Evolutionary conservation across 2,329 filamentous ascomycete genomes (phyloP).

Genomic region (Ramularia endophylla): DNA sequence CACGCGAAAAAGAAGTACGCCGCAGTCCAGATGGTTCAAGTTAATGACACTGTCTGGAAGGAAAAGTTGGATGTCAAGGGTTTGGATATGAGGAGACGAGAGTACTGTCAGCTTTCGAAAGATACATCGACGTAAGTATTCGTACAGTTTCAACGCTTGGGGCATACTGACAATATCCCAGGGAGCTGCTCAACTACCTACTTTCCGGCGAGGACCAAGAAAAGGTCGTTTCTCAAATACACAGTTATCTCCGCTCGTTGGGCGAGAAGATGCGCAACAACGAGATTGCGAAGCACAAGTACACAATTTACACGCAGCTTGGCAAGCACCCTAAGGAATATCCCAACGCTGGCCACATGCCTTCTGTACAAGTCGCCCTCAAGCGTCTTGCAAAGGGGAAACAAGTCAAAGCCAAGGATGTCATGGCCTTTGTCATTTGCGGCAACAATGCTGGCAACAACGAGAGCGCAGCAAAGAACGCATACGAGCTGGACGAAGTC

Average conservation of each 20-base stretch:
- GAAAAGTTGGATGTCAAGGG: constrained; percentile 98
- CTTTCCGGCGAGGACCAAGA: constrained; percentile 91
- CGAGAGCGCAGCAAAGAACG: constrained; percentile 77
- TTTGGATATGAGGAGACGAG: constrained; percentile 94
- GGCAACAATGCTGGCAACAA: constrained; percentile 55
- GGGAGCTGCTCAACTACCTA: constrained; percentile 84
- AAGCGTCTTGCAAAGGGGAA: constrained; percentile 83
- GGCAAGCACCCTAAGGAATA: constrained; percentile 92
- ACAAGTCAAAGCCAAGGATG: constrained; percentile 83
- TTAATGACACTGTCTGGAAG: constrained; percentile 73
- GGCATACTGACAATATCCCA: constrained; percentile 21
- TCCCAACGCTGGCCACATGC: constrained; percentile 91
- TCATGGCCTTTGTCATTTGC: constrained; percentile 94
- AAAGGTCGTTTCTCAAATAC: constrained; percentile 78
- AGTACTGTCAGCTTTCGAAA: constrained; percentile 93
- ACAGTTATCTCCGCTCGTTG: constrained; percentile 87
- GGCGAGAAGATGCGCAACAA: constrained; percentile 79
- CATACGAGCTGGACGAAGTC: constrained; percentile 79
- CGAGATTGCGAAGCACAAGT: constrained; percentile 70
- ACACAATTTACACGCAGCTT: constrained; percentile 96
- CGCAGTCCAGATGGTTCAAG: constrained; percentile 85
- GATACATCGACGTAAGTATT: constrained; percentile 66
- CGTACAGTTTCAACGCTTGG: not conserved
- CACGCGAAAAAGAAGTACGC: constrained; percentile 99
- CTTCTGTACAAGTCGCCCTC: constrained; percentile 91